Evolutionary conservation across 192 early-diverging fungal species (phyloP).

Genomic region (Backusella westeae): DNA sequence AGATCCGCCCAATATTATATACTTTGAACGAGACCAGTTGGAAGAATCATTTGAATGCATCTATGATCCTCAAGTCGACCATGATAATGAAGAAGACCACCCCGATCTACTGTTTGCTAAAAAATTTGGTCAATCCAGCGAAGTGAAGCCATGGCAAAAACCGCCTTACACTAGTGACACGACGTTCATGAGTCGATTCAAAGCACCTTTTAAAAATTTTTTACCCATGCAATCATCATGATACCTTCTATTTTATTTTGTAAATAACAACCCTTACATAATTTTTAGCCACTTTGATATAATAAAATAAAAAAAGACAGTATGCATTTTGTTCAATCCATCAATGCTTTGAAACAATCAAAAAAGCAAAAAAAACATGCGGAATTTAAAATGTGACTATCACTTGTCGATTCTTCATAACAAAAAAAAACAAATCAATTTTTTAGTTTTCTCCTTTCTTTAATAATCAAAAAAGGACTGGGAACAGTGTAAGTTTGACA

Average conservation of each 20-base stretch:
- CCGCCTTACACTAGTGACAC: neutral
- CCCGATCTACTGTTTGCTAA: constrained; percentile 16
- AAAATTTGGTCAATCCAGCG: neutral
- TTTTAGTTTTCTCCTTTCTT: neutral
- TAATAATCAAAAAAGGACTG: neutral
- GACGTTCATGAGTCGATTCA: constrained; percentile 11
- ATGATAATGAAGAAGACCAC: constrained; percentile 33
- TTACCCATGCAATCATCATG: neutral
- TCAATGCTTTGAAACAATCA: neutral
- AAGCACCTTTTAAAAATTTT: neutral
- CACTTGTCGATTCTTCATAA: neutral
- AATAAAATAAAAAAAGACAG: neutral
- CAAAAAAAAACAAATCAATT: neutral
- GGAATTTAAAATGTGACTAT: constrained; percentile 1
- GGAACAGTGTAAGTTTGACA: constrained; percentile 6
- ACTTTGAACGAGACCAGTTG: constrained; percentile 19
- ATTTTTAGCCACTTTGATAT: neutral
- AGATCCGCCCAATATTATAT: constrained; percentile 26
- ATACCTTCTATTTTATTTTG: neutral
- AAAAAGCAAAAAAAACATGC: neutral
- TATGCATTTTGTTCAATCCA: neutral
- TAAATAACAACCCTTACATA: neutral
- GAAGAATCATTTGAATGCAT: constrained; percentile 30
- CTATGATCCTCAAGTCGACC: constrained; percentile 26
- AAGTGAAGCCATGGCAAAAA: constrained; percentile 25